Percentiles rank a stretch among this genome's conserved stretches.
Conservation (phyloP, 1,139 yeast genomes). For the Saccharomyces hybrid region DNA sequence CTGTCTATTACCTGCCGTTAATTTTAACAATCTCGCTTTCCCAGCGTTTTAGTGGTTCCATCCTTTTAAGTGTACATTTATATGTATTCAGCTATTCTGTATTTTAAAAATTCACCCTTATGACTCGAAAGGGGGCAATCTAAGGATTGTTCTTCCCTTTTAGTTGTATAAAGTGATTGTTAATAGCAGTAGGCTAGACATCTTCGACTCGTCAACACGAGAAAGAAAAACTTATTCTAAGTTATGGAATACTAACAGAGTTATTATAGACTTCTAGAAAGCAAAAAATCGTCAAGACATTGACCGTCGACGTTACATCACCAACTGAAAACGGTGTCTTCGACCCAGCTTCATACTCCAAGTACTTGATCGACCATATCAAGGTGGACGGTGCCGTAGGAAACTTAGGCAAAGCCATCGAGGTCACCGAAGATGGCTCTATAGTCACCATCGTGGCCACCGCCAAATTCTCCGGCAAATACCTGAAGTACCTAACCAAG, state of each 20-base stretch:
- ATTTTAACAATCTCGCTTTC: background rate
- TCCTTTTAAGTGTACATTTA: conserved; percentile 2
- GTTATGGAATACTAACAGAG: conserved; percentile 8
- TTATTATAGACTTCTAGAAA: conserved; percentile 57
- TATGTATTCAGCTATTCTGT: conserved; percentile 19
- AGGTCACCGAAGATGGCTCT: conserved; percentile 72
- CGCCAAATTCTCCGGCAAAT: conserved; percentile 96
- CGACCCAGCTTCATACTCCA: conserved; percentile 92
- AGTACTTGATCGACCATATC: conserved; percentile 96
- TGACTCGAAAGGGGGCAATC: background rate
- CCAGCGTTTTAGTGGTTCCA: conserved; percentile 1
- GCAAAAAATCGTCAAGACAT: conserved; percentile 70
- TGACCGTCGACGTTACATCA: conserved; percentile 90
- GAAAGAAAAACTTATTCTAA: background rate
- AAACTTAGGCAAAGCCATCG: conserved; percentile 88
- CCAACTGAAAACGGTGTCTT: conserved; percentile 94
- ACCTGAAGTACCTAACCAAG: conserved; percentile 97
- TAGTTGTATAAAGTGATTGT: conserved; percentile 19
- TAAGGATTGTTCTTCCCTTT: background rate
- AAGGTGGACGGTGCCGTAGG: conserved; percentile 94
- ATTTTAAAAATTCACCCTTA: conserved; percentile 26
- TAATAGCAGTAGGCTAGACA: conserved; percentile 29
- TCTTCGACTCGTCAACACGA: conserved; percentile 8
- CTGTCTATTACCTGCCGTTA: background rate
- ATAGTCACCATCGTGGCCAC: conserved; percentile 76